Conservation (phyloP, 2,329 filamentous ascomycete species). For the Didymella exigua region DNA sequence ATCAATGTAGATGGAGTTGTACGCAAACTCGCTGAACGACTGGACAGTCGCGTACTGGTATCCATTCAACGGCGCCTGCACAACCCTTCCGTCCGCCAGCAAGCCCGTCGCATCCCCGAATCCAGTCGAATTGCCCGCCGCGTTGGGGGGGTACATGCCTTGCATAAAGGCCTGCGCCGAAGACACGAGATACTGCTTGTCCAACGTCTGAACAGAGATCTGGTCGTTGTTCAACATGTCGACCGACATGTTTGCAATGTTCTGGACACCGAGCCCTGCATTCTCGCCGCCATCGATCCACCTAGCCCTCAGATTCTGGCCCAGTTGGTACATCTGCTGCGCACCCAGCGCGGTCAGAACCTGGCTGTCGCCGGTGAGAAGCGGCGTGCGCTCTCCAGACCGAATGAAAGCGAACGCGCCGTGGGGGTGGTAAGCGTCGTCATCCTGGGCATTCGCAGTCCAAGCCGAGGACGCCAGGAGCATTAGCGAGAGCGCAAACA, state of each 20-base stretch:
- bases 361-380: slow-evolving; percentile 33
- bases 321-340: slow-evolving; percentile 58
- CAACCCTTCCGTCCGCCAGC: slow-evolving; percentile 55
- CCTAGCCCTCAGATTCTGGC: slow-evolving; percentile 57
- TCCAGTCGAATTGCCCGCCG: slow-evolving; percentile 31
- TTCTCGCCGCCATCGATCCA: slow-evolving; percentile 52
- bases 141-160: slow-evolving; percentile 62
- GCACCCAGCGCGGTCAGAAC: slow-evolving; percentile 61
- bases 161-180: slow-evolving; percentile 67
- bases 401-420: slow-evolving; percentile 60
- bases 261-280: slow-evolving; percentile 31
- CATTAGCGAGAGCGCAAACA: slow-evolving; percentile 35
- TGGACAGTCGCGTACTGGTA: slow-evolving; percentile 64
- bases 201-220: slow-evolving; percentile 54
- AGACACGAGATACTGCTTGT: slow-evolving; percentile 55
- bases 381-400: slow-evolving; percentile 62
- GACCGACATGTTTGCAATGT: slow-evolving; percentile 51
- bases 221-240: slow-evolving; percentile 54
- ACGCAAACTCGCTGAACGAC: slow-evolving; percentile 53
- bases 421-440: slow-evolving; percentile 45
- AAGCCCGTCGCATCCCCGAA: slow-evolving; percentile 45
- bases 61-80: slow-evolving; percentile 58
- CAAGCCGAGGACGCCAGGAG: slow-evolving; percentile 31
- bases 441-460: slow-evolving; percentile 29
- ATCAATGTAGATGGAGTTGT: slow-evolving; percentile 57